Base-by-base conservation (phyloP, 768 basidiomycete genomes). In the Pulveroboletus sp. region DNA sequence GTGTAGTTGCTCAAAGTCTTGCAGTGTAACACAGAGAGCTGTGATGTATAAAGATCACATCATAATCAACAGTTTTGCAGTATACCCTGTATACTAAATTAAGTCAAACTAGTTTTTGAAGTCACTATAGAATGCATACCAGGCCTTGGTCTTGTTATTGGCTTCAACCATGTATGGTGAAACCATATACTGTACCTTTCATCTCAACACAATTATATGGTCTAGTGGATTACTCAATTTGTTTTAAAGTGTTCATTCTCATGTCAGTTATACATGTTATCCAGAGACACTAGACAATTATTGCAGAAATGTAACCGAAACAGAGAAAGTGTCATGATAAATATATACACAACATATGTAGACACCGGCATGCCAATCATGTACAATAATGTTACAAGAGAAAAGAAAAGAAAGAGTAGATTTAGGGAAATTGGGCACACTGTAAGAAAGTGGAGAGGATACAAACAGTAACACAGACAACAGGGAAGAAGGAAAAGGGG, bases 301-400 rank as follows among this genome's bases (percentile, higher is more conserved):
- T 35, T 38, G 51, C 51, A 51, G 24, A 39, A 6, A 11, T 9
- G 15, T 10, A 12, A 39, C 7, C 15, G 7, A 31, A 27, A 33
- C 9, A 27, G 42, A 32, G 10, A 43, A 32, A 32, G 40, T 40
- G 33, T 35, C 50, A 30, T n/a, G 40, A 32, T 46, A 43, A 43
- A 49, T n/a, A 31, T n/a, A 8, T 21, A 33, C 31, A 9, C 21
- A 12, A 48, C 30, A 38, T 8, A 35, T 7, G 11, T 21, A 3
- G 3, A 21, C 21, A 21, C 36, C 37, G 21, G 10, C 12, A 9
- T 42, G 21, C 27, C 4, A 41, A 17, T 39, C 40, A 41, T 47
- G 45, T 41, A 55, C 37, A 57, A 15, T 21, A 28, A 9, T 35
- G 35, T 12, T 43, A 46, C 39, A 54, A 27, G 26, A 28, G 8